A percentile compares a stretch with the other conserved stretches of the same genome.
Evolutionary conservation across 768 basidiomycete genomes (phyloP).

Genomic region (Tephrocybe sp.): DNA sequence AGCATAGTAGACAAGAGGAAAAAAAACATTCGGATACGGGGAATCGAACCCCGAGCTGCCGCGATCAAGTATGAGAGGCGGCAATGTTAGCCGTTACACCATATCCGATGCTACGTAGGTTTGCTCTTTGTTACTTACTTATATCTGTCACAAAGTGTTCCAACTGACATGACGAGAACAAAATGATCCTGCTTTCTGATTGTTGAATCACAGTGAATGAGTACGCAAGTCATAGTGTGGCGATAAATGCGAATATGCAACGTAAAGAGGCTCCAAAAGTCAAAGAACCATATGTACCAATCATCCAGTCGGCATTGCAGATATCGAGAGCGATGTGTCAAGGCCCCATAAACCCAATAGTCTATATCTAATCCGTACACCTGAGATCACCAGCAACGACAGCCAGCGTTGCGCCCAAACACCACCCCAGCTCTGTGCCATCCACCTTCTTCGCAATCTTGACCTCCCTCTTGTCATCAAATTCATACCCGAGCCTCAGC

Average conservation of each 20-base stretch:
- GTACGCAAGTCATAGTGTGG: too few species aligned
- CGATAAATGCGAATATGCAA: too few species aligned
- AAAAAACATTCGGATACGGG: conserved; percentile 47
- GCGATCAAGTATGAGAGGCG: conserved; percentile 46
- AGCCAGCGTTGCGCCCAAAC: conserved; percentile 79
- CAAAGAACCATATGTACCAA: too few species aligned
- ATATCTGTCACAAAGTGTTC: too few species aligned
- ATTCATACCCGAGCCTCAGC: conserved; percentile 88
- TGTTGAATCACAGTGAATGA: too few species aligned
- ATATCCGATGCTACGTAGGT: conserved; percentile 45
- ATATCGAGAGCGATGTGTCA: too few species aligned
- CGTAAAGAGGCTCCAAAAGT: too few species aligned
- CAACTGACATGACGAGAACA: too few species aligned
- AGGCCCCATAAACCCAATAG: not conserved
- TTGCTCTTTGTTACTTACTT: too few species aligned
- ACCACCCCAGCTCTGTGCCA: conserved; percentile 94
- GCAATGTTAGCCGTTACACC: conserved; percentile 63
- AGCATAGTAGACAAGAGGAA: not conserved
- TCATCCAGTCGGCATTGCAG: too few species aligned
- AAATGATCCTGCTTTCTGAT: too few species aligned
- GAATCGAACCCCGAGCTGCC: conserved; percentile 61
- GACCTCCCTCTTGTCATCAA: conserved; percentile 66
- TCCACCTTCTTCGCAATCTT: conserved; percentile 83
- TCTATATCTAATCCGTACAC: conserved; percentile 31
- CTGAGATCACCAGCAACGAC: conserved; percentile 64